A percentile compares a stretch with the other conserved stretches of the same genome.
Conservation (phyloP, 139 green algal species). For the Eudorina sp. region DNA sequence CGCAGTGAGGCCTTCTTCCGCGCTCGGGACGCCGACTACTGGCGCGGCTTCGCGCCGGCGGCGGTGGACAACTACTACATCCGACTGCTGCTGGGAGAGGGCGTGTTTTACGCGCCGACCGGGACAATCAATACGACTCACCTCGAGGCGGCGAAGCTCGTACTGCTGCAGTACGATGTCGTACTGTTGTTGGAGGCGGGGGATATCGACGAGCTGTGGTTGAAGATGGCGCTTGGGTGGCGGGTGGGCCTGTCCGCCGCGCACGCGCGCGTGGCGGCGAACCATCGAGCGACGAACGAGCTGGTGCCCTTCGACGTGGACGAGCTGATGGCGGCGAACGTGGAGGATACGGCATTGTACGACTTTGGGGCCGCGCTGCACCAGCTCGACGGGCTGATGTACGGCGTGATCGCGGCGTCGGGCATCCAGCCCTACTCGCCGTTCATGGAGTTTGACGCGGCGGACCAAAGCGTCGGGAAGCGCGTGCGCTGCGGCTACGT, state of each 20-base stretch:
- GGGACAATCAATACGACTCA: neutral
- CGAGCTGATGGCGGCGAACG: constrained; percentile 23
- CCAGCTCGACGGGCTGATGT: constrained; percentile 38
- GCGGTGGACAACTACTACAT: constrained; percentile 48
- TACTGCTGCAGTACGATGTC: constrained; percentile 46
- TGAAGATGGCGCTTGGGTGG: constrained; percentile 37
- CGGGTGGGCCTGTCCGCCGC: constrained; percentile 14
- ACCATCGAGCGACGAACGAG: neutral
- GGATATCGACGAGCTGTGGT: constrained; percentile 31
- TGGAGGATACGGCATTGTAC: constrained; percentile 17
- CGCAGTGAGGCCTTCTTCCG: constrained; percentile 28
- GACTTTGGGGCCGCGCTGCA: constrained; percentile 11
- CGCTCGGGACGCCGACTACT: constrained; percentile 30
- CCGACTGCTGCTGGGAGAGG: constrained; percentile 34
- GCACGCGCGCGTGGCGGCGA: neutral
- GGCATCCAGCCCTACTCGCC: constrained; percentile 9
- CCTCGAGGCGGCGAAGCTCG: constrained; percentile 19
- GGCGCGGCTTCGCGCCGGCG: constrained; percentile 32
- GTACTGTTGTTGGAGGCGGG: constrained; percentile 22
- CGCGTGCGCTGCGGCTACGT: constrained; percentile 38
- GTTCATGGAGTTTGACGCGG: neutral
- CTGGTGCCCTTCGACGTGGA: constrained; percentile 20
- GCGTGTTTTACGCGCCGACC: constrained; percentile 10
- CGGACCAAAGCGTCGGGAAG: neutral
- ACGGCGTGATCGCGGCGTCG: neutral